phyloP scores from a whole-genome alignment of 2,329 filamentous ascomycete genomes.

The Mycosphaerella sp. region DNA sequence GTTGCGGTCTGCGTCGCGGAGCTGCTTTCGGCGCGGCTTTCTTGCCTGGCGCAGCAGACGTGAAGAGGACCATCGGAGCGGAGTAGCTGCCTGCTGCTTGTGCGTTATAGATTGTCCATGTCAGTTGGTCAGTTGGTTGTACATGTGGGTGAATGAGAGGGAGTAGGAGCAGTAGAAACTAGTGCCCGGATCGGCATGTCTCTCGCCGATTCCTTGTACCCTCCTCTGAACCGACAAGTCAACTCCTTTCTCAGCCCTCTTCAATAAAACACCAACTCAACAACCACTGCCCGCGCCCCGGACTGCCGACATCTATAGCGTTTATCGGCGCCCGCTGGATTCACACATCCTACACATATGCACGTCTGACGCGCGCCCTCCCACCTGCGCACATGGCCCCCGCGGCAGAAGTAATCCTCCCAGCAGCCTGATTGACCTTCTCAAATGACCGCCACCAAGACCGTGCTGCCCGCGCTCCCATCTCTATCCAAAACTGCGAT shows the following conservation, averaged over 20 bases:
- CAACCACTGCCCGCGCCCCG: neutral
- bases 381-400: conserved; percentile 5
- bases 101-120: conserved; percentile 2
- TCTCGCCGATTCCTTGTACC: too few relatives aligned
- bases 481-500: conserved; percentile 82
- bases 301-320: neutral
- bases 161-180: neutral
- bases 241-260: neutral
- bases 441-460: conserved; percentile 27
- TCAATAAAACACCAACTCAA: neutral
- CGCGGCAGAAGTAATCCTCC: neutral
- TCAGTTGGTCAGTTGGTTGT: neutral
- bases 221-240: too few relatives aligned
- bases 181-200: neutral
- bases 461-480: conserved; percentile 48
- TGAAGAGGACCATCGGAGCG: conserved; percentile 42
- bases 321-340: neutral
- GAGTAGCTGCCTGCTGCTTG: conserved; percentile 14
- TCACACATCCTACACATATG: neutral
- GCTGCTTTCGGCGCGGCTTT: conserved; percentile 45
- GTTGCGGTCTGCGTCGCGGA: conserved; percentile 38
- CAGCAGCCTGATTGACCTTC: conserved; percentile 13
- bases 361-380: conserved; percentile 1
- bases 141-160: neutral
- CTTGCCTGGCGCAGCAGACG: conserved; percentile 48